Base-by-base conservation (phyloP, 2,329 filamentous ascomycete genomes). In the Cladophialophora psammophila region DNA sequence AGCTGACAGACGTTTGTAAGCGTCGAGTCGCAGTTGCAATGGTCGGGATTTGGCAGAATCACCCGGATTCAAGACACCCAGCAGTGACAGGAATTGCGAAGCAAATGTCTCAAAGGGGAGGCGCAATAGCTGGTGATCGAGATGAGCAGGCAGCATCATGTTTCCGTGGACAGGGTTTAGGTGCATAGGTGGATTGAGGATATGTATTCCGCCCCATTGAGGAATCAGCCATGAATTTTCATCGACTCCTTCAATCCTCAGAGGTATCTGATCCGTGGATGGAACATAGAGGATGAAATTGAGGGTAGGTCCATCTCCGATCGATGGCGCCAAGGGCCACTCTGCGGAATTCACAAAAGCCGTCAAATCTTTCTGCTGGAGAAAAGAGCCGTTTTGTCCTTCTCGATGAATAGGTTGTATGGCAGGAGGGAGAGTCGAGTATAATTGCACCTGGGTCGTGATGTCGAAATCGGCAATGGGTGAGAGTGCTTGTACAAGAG, bases 261-360 rank as follows among this genome's bases (percentile, higher is more conserved):
- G 79, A 12, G 88, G 89, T 2, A 84, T 85, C 67, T 88, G 84
- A 6, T 80, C 80, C 66, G 91, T 87, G 65, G 92, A 88, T 5
- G 94, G 93, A 7, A 96, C 88, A 75, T 95, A 99, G 34, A 98
- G 85, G 64, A 98, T 89, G 76, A 99, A 98, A 79, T 99, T 98
- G 75, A 99, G 89, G 0, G 95, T 99, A 0, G 95, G 95, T 0
- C 94, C 94, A 56, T 70, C 59, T 50, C 94, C 95, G 72, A 99
- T 98, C 64, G 93, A 97, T 0, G 94, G 94, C 69, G 91, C 96
- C 2, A 99, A 81, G 0, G 95, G 95, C 95, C 95, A 99, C 80
- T 99, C 95, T 1, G 95, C 95, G 2, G 94, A 94, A 75, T 99
- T 99, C 79, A 99, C 93, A 75, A 99, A 99, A 1, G 92, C 94